phyloP scores from a whole-genome alignment of 2,329 filamentous ascomycete genomes.

The Aspergillus sp. region DNA sequence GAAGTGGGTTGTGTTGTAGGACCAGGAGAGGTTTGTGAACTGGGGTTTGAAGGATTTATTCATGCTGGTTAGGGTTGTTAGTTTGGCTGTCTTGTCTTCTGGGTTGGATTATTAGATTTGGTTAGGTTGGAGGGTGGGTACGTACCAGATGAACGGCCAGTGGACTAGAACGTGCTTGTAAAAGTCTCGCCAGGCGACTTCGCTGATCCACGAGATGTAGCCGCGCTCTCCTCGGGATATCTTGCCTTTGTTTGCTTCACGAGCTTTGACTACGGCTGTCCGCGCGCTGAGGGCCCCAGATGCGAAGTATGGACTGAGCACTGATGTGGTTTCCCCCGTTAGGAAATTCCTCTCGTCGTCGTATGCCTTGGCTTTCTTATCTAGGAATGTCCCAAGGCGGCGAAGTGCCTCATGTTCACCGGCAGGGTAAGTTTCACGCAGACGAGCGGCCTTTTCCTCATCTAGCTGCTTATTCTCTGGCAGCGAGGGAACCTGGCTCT shows the following conservation, averaged over 20 bases:
- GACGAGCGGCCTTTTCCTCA: slow-evolving; percentile 58
- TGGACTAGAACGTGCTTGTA: slow-evolving; percentile 82
- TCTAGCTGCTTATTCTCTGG: slow-evolving; percentile 64
- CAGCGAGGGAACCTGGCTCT: slow-evolving; percentile 58
- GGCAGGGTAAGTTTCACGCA: slow-evolving; percentile 66
- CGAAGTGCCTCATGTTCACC: slow-evolving; percentile 70
- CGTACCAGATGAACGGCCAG: slow-evolving; percentile 69
- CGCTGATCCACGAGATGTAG: slow-evolving; percentile 73
- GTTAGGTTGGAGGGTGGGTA: slow-evolving; percentile 5
- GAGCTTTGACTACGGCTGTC: slow-evolving; percentile 64
- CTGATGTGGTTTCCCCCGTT: slow-evolving; percentile 61
- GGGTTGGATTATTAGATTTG: too few species aligned
- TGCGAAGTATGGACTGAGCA: slow-evolving; percentile 71
- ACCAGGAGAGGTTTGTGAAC: slow-evolving; percentile 80
- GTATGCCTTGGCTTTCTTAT: slow-evolving; percentile 63
- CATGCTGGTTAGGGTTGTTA: slow-evolving; percentile 50
- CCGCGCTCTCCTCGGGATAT: slow-evolving; percentile 67
- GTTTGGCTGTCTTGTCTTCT: too few species aligned
- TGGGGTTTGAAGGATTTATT: slow-evolving; percentile 79
- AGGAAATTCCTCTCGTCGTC: slow-evolving; percentile 66
- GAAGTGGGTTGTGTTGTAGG: slow-evolving; percentile 70
- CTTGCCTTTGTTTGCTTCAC: slow-evolving; percentile 59
- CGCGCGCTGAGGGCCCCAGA: slow-evolving; percentile 66
- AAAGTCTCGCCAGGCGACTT: slow-evolving; percentile 84
- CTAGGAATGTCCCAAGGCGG: slow-evolving; percentile 66